phyloP scores from a whole-genome alignment of 2,329 filamentous ascomycete species.

The Chrysoporthe puriensis region DNA sequence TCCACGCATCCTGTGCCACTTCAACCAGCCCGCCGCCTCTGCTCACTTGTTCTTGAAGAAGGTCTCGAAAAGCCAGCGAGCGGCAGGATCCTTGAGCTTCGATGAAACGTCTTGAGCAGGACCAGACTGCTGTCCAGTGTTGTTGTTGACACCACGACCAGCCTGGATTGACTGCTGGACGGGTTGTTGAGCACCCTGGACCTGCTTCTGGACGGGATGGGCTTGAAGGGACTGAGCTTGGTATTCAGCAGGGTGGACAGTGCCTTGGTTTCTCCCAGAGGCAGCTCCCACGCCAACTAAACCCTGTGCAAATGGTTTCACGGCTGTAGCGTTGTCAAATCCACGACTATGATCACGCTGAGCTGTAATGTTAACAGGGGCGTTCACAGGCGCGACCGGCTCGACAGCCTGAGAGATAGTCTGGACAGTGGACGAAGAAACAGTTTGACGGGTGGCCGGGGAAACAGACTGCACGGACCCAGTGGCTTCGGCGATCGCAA shows the following conservation, averaged over 20 bases:
- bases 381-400: background rate
- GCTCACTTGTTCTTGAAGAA: constrained; percentile 6
- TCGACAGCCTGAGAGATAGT: background rate
- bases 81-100: background rate
- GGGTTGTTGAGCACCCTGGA: background rate
- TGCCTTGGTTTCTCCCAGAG: background rate
- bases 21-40: background rate
- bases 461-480: background rate
- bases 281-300: background rate
- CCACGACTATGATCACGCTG: background rate
- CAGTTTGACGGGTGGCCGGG: background rate
- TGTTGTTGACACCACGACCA: background rate
- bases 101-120: background rate
- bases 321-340: background rate
- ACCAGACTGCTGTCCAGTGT: background rate
- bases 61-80: background rate
- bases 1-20: background rate
- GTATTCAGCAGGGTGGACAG: background rate
- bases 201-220: background rate
- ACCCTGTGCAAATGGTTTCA: background rate
- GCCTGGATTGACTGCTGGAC: background rate
- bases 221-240: background rate
- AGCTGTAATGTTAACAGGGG: background rate
- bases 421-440: background rate
- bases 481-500: background rate